Percentiles rank a stretch among this genome's conserved stretches.
Conservation (phyloP, 177 flowering plant genomes). For the Telopea speciosissima region DNA sequence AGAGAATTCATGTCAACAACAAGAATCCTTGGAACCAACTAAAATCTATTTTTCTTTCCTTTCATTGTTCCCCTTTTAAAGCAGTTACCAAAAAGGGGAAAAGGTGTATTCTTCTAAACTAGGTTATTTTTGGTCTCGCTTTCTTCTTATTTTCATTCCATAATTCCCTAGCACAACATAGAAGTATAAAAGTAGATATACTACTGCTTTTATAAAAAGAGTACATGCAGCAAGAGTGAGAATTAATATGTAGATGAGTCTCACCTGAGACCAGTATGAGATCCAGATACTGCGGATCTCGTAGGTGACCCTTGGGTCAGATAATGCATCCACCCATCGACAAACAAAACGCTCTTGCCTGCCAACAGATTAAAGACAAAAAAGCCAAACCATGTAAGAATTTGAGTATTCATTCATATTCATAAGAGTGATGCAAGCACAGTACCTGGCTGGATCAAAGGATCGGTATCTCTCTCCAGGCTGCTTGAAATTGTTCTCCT, state of each 20-base stretch:
- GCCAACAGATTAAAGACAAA: constrained; percentile 4
- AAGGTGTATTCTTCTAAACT: too few species aligned
- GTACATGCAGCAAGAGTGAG: not conserved
- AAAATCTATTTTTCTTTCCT: not conserved
- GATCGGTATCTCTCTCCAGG: constrained; percentile 88
- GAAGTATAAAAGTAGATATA: too few species aligned
- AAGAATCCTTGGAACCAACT: not conserved
- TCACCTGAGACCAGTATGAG: constrained; percentile 80
- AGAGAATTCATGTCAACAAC: not conserved
- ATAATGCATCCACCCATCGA: constrained; percentile 56
- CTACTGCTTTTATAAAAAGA: not conserved
- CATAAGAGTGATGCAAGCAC: not conserved
- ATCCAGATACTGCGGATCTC: constrained; percentile 77
- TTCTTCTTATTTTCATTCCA: not conserved
- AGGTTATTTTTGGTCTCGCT: not conserved
- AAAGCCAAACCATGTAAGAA: not conserved
- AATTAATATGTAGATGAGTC: not conserved
- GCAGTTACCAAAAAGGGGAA: too few species aligned
- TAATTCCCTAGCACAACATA: too few species aligned
- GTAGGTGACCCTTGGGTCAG: constrained; percentile 76
- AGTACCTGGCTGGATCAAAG: constrained; percentile 58
- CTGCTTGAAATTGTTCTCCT: constrained; percentile 90
- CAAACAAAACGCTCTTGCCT: constrained; percentile 75
- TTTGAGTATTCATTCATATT: not conserved
- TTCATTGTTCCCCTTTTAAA: too few species aligned